Percentiles rank a stretch among this genome's conserved stretches.
Conservation (phyloP, 345 rosid species). For the Citrus cavaleriei region DNA sequence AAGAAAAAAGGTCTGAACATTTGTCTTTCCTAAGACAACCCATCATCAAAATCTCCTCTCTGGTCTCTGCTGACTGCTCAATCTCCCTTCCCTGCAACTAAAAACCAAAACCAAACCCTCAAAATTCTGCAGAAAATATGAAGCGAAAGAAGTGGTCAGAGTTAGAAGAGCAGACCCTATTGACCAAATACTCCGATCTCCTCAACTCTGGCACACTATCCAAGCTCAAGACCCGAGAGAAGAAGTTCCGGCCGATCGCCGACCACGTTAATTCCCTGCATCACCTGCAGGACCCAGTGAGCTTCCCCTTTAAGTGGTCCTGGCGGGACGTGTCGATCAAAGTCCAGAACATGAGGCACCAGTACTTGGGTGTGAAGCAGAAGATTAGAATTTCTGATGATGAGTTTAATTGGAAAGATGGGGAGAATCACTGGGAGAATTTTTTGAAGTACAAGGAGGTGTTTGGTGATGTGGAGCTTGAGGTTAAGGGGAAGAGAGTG, state of each 20-base stretch:
- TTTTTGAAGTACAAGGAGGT: constrained; percentile 71
- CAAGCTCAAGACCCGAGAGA: constrained; percentile 76
- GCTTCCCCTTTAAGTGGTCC: constrained; percentile 75
- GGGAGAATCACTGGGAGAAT: constrained; percentile 76
- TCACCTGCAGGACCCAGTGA: constrained; percentile 51
- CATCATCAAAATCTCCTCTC: no score
- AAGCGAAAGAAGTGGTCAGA: constrained; percentile 81
- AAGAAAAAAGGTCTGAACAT: no score
- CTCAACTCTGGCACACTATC: constrained; percentile 50
- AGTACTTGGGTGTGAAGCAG: constrained; percentile 81
- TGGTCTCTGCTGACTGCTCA: no score
- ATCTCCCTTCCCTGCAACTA: neutral
- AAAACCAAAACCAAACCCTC: neutral
- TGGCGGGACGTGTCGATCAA: constrained; percentile 83
- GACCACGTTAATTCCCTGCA: constrained; percentile 66
- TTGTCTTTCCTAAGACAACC: no score
- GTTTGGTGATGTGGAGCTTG: constrained; percentile 73
- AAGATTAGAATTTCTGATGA: constrained; percentile 57
- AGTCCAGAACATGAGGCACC: constrained; percentile 85
- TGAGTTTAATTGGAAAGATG: constrained; percentile 66
- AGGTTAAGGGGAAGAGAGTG: constrained; percentile 47
- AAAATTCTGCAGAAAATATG: constrained; percentile 26
- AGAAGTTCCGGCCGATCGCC: constrained; percentile 71
- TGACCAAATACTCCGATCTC: constrained; percentile 57
- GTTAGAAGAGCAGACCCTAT: constrained; percentile 58